phyloP scores from a whole-genome alignment of 2,329 filamentous ascomycete genomes.

The Talaromyces sp. region DNA sequence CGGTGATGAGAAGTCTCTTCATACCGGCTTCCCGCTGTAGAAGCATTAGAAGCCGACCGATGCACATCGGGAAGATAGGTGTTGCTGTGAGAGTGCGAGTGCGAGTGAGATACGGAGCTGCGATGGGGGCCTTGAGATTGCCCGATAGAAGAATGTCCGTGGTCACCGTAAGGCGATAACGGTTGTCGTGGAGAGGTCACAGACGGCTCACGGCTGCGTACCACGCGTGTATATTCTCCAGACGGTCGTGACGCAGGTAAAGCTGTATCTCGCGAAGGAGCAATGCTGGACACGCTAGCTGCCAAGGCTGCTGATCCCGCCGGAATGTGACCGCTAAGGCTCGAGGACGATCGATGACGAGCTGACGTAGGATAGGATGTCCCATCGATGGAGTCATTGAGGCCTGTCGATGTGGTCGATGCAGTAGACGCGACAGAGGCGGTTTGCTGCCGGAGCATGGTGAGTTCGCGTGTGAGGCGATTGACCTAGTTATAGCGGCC shows the following conservation, averaged over 20 bases:
- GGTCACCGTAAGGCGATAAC: constrained; percentile 26
- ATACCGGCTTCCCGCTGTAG: constrained; percentile 24
- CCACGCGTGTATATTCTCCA: constrained; percentile 23
- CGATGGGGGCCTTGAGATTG: constrained; percentile 14
- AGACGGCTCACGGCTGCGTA: constrained; percentile 40
- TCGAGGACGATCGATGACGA: constrained; percentile 54
- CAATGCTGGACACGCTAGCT: constrained; percentile 39
- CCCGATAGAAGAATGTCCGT: constrained; percentile 22
- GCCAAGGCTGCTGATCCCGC: constrained; percentile 30
- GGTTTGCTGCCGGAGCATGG: constrained; percentile 68
- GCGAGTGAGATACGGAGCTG: constrained; percentile 25
- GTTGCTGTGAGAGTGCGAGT: constrained; percentile 10
- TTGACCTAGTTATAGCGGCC: constrained; percentile 62
- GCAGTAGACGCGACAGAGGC: constrained; percentile 59
- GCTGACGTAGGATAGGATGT: constrained; percentile 51
- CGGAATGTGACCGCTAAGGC: constrained; percentile 44
- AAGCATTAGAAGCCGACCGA: constrained; percentile 25
- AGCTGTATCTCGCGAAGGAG: constrained; percentile 36
- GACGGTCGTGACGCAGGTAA: constrained; percentile 24
- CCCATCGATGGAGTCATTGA: constrained; percentile 46
- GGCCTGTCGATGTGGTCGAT: constrained; percentile 51
- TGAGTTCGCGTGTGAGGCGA: constrained; percentile 83
- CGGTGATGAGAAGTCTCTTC: constrained; percentile 40
- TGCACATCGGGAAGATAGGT: constrained; percentile 21
- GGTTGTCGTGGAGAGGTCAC: constrained; percentile 34